phyloP scores from a whole-genome alignment of 2,329 filamentous ascomycete genomes.

The Tolypocladium cylindrosporum region DNA sequence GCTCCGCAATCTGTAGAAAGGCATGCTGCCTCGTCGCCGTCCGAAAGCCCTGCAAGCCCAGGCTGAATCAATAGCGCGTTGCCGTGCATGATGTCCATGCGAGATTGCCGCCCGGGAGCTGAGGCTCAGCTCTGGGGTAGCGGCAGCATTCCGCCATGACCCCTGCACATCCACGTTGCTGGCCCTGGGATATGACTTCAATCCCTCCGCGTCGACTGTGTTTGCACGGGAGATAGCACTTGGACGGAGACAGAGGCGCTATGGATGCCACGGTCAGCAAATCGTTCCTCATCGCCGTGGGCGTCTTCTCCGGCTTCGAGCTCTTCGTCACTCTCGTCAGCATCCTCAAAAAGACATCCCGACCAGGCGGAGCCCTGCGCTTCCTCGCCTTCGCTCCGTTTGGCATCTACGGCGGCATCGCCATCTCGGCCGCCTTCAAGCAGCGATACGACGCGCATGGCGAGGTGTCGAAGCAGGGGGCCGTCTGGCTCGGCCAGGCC shows the following conservation, averaged over 20 bases:
- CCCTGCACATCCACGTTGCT: too few relatives aligned
- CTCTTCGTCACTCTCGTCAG: not conserved
- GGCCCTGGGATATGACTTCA: too few relatives aligned
- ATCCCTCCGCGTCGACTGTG: too few relatives aligned
- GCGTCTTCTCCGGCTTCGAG: not conserved
- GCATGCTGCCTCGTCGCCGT: too few relatives aligned
- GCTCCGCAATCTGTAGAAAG: too few relatives aligned
- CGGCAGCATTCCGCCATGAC: not conserved
- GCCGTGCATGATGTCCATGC: not conserved
- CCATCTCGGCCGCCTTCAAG: conserved; percentile 1
- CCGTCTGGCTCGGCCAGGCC: conserved; percentile 2
- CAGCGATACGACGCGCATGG: not conserved
- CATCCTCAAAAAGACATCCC: not conserved
- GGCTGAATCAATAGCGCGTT: not conserved
- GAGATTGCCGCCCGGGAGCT: not conserved
- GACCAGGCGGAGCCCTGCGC: not conserved
- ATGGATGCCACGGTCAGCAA: not conserved
- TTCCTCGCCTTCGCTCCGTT: conserved; percentile 1
- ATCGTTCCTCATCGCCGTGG: not conserved
- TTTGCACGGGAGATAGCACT: too few relatives aligned
- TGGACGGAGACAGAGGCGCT: not conserved
- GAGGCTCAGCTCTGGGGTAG: not conserved
- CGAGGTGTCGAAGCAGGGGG: not conserved
- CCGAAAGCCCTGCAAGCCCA: not conserved
- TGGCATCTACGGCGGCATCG: conserved; percentile 6